A percentile compares a stretch with the other conserved stretches of the same genome.
Evolutionary conservation across 2,329 filamentous ascomycete species (phyloP).

Genomic region (Penicillium sp.): DNA sequence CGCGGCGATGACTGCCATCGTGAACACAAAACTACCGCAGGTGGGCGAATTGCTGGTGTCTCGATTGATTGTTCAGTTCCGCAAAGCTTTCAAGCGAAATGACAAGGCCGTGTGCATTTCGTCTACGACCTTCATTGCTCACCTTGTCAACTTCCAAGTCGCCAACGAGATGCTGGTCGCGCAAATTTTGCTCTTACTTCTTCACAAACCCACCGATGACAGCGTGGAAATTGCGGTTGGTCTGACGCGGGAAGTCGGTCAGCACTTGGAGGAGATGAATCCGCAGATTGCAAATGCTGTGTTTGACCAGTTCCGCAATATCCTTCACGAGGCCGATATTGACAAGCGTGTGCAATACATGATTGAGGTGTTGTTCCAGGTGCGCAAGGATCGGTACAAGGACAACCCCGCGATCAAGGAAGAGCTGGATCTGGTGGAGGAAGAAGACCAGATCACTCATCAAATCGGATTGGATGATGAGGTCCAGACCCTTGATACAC

Average conservation of each 20-base stretch:
- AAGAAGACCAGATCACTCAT: conserved; percentile 97
- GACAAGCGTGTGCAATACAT: conserved; percentile 99
- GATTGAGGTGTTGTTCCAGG: conserved; percentile 96
- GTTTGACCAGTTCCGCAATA: conserved; percentile 92
- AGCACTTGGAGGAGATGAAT: conserved; percentile 94
- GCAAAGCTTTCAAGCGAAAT: conserved; percentile 91
- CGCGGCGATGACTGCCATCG: conserved; percentile 89
- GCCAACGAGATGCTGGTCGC: conserved; percentile 89
- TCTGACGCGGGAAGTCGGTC: conserved; percentile 84
- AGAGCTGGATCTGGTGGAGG: conserved; percentile 90
- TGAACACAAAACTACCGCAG: conserved; percentile 94
- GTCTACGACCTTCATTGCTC: conserved; percentile 89
- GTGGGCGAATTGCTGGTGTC: conserved; percentile 87
- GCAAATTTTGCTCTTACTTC: conserved; percentile 82
- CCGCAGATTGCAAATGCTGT: conserved; percentile 78
- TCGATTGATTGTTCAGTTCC: conserved; percentile 82
- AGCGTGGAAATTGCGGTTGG: conserved; percentile 96
- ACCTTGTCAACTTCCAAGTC: conserved; percentile 93
- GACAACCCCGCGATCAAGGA: conserved; percentile 86
- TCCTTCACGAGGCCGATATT: conserved; percentile 92
- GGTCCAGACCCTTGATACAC: conserved; percentile 73
- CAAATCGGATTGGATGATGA: conserved; percentile 74
- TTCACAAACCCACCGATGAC: conserved; percentile 94
- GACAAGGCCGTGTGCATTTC: conserved; percentile 94
- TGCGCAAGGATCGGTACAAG: conserved; percentile 93